phyloP scores from a whole-genome alignment of 352 stramenopile species.

The Globisporangium camurandrum region DNA sequence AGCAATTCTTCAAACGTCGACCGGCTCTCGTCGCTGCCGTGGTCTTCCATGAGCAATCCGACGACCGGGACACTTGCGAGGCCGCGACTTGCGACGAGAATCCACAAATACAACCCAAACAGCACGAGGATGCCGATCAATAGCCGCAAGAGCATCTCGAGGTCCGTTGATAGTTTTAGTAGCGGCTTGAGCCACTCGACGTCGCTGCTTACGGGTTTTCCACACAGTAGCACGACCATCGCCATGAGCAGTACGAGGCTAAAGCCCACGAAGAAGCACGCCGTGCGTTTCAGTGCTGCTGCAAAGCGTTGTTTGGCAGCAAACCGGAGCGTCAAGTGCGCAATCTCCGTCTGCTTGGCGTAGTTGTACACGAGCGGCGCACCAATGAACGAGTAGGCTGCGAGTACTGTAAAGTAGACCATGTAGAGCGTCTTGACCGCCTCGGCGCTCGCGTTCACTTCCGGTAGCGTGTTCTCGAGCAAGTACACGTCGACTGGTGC shows the following conservation, averaged over 20 bases:
- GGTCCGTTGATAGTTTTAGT: conserved; percentile 64
- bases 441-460: conserved; percentile 43
- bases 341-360: conserved; percentile 76
- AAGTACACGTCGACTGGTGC: conserved; percentile 75
- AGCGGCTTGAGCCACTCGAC: conserved; percentile 82
- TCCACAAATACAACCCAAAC: conserved; percentile 71
- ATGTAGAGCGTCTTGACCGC: conserved; percentile 60
- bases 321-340: conserved; percentile 72
- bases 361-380: conserved; percentile 80
- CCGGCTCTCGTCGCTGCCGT: conserved; percentile 56
- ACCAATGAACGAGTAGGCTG: conserved; percentile 57
- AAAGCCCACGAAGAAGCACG: conserved; percentile 66
- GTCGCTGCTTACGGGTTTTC: conserved; percentile 65
- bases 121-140: conserved; percentile 68
- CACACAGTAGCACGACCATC: conserved; percentile 64
- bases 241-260: conserved; percentile 56
- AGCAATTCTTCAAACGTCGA: conserved; percentile 69
- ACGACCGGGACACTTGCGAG: conserved; percentile 69
- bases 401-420: conserved; percentile 58
- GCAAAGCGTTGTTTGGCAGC: conserved; percentile 36
- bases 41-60: conserved; percentile 71
- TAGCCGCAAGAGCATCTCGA: conserved; percentile 63
- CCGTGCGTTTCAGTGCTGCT: conserved; percentile 63
- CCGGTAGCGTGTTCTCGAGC: conserved; percentile 56
- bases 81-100: conserved; percentile 59